phyloP scores from a whole-genome alignment of 2,329 filamentous ascomycete genomes.

The Fusarium siculi region DNA sequence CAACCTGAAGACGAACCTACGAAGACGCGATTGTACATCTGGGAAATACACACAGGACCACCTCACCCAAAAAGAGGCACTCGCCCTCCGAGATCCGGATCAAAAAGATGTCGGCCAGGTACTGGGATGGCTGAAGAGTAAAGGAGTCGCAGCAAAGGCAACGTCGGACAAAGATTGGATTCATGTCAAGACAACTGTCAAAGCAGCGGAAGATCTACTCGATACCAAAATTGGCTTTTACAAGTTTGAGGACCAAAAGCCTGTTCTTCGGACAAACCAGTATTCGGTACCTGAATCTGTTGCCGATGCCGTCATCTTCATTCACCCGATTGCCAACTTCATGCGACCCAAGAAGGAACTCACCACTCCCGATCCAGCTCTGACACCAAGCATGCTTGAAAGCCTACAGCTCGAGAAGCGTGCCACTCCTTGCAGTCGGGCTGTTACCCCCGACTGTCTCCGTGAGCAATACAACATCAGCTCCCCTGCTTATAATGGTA shows the following conservation, averaged over 20 bases:
- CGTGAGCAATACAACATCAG: constrained; percentile 58
- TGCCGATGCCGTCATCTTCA: constrained; percentile 54
- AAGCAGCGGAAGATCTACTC: constrained; percentile 53
- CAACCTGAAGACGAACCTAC: constrained; percentile 41
- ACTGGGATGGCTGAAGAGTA: constrained; percentile 54
- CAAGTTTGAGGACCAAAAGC: constrained; percentile 50
- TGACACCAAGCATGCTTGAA: constrained; percentile 11
- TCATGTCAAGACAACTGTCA: constrained; percentile 54
- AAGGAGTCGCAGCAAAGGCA: constrained; percentile 49
- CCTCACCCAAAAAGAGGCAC: constrained; percentile 52
- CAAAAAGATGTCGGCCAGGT: constrained; percentile 50
- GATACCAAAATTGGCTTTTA: constrained; percentile 55
- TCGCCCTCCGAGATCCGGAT: constrained; percentile 50
- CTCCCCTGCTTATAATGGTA: constrained; percentile 45
- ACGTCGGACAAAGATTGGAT: constrained; percentile 54
- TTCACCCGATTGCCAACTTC: constrained; percentile 62
- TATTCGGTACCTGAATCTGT: constrained; percentile 58
- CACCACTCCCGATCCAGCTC: constrained; percentile 27
- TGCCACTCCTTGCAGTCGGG: constrained; percentile 45
- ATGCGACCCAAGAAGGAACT: constrained; percentile 54
- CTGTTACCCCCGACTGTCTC: constrained; percentile 55
- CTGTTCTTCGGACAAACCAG: constrained; percentile 56
- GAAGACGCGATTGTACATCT: constrained; percentile 17
- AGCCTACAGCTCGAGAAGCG: constrained; percentile 31
- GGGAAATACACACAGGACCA: constrained; percentile 37